Evolutionary conservation across 139 green algal species (phyloP), one percentile per base, ranked within the genome.

Genomic region (Microglena sp.): DNA sequence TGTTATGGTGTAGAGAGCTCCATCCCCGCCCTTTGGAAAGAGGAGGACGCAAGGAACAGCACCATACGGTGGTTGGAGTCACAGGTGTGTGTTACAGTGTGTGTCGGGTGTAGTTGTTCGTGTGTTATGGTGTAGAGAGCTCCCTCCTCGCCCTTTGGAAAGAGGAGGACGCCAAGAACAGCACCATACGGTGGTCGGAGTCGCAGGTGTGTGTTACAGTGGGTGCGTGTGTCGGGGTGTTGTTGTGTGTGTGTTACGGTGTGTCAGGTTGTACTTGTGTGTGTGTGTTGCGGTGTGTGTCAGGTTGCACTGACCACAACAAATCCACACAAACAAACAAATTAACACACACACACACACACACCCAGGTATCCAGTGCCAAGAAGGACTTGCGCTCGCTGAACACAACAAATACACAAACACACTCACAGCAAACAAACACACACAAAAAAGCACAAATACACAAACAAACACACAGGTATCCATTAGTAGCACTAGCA

Each of bases 111-210:
- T 3, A 15, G 5, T 22, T 45, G 3, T n/a, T 5, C 30, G 46
- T 50, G 4, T 22, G 62, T 22, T 33, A 45, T 7, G 58, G 44
- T 3, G 33, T 4, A 2, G 59, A 78, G 45, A 30, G 45, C 30
- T 7, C 43, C 1, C 1, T 55, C 28, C 29, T 58, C 6, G 53
- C 62, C 24, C 33, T 64, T 32, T 45, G 62, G 1, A 59, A 60
- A 0, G 68, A 80, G 60, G 4, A 68, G 22, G 69, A 70, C 24
- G 40, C 60, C 0, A 60, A 45, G 11, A 61, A 45, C 24, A 50
- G 30, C 15, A 80, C 73, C 62, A 78, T 78, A 15, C 60, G 44
- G 6, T 82, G 66, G 59, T 58, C 78, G 33, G 63, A 75, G 62
- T 57, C 33, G 0, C 67, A 77, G 72, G 60, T 76, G 61, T 46